Conservation (phyloP, 805 yeast species). For the Gaillardinia entomophila region DNA sequence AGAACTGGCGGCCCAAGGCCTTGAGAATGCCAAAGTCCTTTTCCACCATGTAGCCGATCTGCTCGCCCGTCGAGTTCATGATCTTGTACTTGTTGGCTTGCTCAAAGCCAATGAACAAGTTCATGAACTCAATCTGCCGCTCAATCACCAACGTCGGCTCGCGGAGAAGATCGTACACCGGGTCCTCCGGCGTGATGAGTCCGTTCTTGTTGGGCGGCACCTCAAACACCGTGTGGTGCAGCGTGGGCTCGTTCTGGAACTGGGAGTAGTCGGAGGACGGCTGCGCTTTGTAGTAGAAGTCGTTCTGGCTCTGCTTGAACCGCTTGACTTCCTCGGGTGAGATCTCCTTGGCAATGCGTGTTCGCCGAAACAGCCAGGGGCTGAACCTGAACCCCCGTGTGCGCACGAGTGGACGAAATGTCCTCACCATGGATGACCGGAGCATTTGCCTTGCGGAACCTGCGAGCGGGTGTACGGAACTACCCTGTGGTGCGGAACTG, state of each 20-base stretch:
- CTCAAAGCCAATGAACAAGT: slow-evolving; percentile 81
- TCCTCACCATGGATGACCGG: too few relatives aligned
- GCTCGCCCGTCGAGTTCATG: slow-evolving; percentile 67
- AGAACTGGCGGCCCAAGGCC: slow-evolving; percentile 75
- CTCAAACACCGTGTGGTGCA: slow-evolving; percentile 24
- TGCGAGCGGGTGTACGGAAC: too few relatives aligned
- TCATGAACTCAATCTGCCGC: slow-evolving; percentile 84
- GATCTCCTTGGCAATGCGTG: slow-evolving; percentile 27
- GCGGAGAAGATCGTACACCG: slow-evolving; percentile 54
- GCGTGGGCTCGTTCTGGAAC: slow-evolving; percentile 21
- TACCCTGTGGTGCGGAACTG: too few relatives aligned
- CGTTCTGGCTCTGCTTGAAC: slow-evolving; percentile 8
- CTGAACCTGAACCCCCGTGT: too few relatives aligned
- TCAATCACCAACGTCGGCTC: slow-evolving; percentile 87
- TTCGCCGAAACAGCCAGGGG: slow-evolving; percentile 5
- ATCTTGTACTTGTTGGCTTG: slow-evolving; percentile 80
- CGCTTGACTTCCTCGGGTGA: slow-evolving; percentile 28
- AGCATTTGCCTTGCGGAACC: too few relatives aligned
- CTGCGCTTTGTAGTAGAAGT: slow-evolving; percentile 20
- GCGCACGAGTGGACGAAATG: too few relatives aligned
- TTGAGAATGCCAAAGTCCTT: slow-evolving; percentile 66
- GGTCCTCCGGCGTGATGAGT: slow-evolving; percentile 50
- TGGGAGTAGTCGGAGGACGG: slow-evolving; percentile 19
- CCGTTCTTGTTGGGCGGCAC: slow-evolving; percentile 43
- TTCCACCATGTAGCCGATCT: slow-evolving; percentile 77